Conservation (phyloP, 768 basidiomycete genomes). For the Tulasnella sp. region DNA sequence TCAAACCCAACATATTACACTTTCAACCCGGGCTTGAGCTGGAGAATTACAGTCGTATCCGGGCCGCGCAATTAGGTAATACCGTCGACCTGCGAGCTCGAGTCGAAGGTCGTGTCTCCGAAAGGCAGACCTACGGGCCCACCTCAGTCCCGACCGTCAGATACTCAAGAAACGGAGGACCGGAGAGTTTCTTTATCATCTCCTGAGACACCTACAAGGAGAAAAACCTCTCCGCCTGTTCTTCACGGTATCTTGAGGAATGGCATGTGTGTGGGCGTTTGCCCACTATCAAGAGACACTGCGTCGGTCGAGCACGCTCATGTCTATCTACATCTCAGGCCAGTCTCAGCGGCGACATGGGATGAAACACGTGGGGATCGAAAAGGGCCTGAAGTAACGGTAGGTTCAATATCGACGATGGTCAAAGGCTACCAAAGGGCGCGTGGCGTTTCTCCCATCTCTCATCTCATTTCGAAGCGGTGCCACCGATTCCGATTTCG, state of each 20-base stretch:
- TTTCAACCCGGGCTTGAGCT: not conserved
- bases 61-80: not conserved
- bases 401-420: not conserved
- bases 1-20: not conserved
- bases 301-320: not conserved
- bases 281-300: not conserved
- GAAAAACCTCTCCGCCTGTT: not conserved
- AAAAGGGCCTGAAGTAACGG: not conserved
- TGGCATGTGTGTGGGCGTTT: not conserved
- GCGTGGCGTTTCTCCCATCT: not conserved
- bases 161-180: not conserved
- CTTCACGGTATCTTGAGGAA: not conserved
- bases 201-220: not conserved
- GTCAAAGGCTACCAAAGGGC: not conserved
- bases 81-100: not conserved
- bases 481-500: not conserved
- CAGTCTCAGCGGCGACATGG: not conserved
- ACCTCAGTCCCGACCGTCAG: not conserved
- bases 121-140: not conserved
- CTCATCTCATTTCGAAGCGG: not conserved
- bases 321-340: not conserved
- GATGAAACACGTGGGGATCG: not conserved
- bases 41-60: not conserved
- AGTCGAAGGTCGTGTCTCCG: not conserved
- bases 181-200: not conserved